Evolutionary conservation across 2,329 filamentous ascomycete genomes (phyloP).

Genomic region (Aureobasidium melanogenum): DNA sequence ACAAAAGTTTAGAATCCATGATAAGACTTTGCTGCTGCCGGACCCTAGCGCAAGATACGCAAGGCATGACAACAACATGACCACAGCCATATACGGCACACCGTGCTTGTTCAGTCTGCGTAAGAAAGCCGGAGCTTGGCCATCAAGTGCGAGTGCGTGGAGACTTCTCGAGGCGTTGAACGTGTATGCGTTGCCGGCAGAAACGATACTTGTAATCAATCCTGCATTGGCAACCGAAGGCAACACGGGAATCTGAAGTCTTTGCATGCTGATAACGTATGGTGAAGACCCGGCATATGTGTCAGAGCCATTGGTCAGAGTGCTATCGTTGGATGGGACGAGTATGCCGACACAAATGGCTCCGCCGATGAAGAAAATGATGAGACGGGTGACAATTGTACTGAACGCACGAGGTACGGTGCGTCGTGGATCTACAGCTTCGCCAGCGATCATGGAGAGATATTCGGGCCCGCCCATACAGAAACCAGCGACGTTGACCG

Average conservation of each 20-base stretch:
- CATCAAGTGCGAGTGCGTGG: constrained; percentile 45
- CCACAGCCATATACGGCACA: constrained; percentile 53
- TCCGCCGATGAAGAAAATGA: constrained; percentile 37
- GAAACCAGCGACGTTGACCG: constrained; percentile 33
- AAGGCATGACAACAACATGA: constrained; percentile 32
- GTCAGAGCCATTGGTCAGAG: constrained; percentile 18
- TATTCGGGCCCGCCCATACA: constrained; percentile 40
- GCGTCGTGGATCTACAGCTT: constrained; percentile 36
- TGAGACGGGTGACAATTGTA: constrained; percentile 39
- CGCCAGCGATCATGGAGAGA: constrained; percentile 40
- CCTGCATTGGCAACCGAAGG: constrained; percentile 30
- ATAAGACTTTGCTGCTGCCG: constrained; percentile 22
- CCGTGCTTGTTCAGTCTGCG: constrained; percentile 51
- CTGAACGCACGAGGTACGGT: constrained; percentile 41
- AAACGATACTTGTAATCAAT: constrained; percentile 45
- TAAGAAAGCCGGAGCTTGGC: constrained; percentile 47
- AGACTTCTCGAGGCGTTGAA: constrained; percentile 46
- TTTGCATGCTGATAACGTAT: constrained; percentile 28
- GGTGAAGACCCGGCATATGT: constrained; percentile 26
- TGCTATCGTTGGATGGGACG: constrained; percentile 24
- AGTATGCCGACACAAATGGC: constrained; percentile 37
- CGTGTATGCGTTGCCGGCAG: constrained; percentile 47
- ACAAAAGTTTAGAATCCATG: constrained; percentile 44
- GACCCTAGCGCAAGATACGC: constrained; percentile 26
- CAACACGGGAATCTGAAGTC: constrained; percentile 35